Conservation (phyloP, 73 alveolate species). For the Tetrahymena elliotti region DNA sequence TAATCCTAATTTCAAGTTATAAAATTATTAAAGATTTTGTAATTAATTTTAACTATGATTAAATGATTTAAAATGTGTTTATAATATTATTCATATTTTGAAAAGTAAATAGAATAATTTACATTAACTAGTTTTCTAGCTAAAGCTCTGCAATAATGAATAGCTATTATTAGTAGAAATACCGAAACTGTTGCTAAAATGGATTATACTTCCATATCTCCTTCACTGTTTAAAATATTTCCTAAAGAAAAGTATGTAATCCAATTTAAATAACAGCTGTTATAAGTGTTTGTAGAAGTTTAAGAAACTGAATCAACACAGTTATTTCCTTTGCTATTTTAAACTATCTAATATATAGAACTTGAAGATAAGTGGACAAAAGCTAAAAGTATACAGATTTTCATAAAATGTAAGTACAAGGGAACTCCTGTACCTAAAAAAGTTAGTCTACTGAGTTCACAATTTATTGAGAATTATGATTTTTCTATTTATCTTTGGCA, state of each 20-base stretch:
- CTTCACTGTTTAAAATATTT: neutral
- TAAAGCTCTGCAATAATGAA: neutral
- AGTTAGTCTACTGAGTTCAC: neutral
- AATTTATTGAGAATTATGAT: neutral
- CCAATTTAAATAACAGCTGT: neutral
- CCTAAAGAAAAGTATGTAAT: neutral
- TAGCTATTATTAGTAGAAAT: neutral
- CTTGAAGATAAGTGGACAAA: neutral
- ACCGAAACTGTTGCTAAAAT: neutral
- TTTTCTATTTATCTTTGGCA: neutral
- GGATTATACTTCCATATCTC: neutral
- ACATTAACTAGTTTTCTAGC: neutral
- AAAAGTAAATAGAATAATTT: neutral
- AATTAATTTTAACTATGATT: too few relatives aligned
- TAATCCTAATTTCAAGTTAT: neutral
- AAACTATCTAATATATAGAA: neutral
- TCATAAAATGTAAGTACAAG: neutral
- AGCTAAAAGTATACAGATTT: neutral
- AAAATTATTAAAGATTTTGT: neutral
- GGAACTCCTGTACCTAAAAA: neutral
- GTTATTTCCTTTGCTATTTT: neutral
- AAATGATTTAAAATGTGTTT: too few relatives aligned
- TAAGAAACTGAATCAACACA: neutral
- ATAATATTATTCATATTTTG: too few relatives aligned
- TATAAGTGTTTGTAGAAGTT: neutral